These are phyloP conservation scores for Metschnikowia reukaufii DNA, from an alignment of 805 yeast species.

Conservation along the genomic window DNA sequence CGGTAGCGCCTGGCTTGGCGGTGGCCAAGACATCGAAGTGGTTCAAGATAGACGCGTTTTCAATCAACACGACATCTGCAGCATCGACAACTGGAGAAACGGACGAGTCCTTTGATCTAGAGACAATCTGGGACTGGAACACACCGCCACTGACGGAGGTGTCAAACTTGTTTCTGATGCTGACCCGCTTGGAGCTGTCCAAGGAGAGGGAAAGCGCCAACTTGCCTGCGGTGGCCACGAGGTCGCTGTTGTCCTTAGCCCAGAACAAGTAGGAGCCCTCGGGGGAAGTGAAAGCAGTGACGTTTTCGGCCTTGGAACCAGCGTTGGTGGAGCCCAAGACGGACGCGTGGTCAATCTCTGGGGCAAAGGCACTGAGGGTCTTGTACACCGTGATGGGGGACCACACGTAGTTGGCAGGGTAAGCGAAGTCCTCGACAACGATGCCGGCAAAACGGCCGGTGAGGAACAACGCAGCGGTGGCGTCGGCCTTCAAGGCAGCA, in stretches of 20 bases:
- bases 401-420: slow-evolving; percentile 55
- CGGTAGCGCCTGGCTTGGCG: slow-evolving; percentile 53
- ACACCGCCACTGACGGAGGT: slow-evolving; percentile 72
- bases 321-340: slow-evolving; percentile 23
- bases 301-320: slow-evolving; percentile 14
- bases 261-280: slow-evolving; percentile 55
- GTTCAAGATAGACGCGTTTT: slow-evolving; percentile 53
- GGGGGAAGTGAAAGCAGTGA: slow-evolving; percentile 44
- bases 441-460: slow-evolving; percentile 41
- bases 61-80: slow-evolving; percentile 67
- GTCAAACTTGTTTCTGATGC: slow-evolving; percentile 67
- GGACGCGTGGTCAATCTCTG: slow-evolving; percentile 27
- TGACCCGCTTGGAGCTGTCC: slow-evolving; percentile 51
- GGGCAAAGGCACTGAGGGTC: slow-evolving; percentile 45
- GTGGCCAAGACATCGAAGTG: slow-evolving; percentile 63
- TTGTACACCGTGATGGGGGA: slow-evolving; percentile 53
- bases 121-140: slow-evolving; percentile 63
- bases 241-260: slow-evolving; percentile 63
- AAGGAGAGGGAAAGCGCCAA: slow-evolving; percentile 70
- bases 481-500: slow-evolving; percentile 63
- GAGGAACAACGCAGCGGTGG: slow-evolving; percentile 67
- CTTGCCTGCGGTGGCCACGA: slow-evolving; percentile 57
- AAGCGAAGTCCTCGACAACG: slow-evolving; percentile 51
- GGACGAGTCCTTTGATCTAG: slow-evolving; percentile 18
- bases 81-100: slow-evolving; percentile 42